Evolutionary conservation across 108 stramenopile genomes (phyloP).

Genomic region (Skeletonema costatum): DNA sequence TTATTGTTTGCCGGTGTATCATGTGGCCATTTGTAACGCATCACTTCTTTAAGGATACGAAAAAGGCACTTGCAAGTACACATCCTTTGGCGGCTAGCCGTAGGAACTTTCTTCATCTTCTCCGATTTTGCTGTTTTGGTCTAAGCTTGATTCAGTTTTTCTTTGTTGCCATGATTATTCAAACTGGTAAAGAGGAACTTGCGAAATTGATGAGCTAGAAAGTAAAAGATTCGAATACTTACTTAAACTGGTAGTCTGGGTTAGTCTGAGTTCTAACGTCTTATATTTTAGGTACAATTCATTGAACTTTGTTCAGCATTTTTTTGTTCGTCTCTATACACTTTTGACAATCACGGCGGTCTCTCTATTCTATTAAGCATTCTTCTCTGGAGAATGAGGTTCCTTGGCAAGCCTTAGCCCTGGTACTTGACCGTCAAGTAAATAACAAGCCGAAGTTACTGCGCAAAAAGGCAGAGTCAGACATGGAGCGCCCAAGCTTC

Average conservation of each 20-base stretch:
- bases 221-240: not conserved
- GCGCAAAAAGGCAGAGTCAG: constrained; percentile 84
- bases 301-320: not conserved
- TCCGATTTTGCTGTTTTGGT: constrained; percentile 51
- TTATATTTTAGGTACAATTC: no score
- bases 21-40: constrained; percentile 77
- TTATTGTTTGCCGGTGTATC: constrained; percentile 75
- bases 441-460: constrained; percentile 67
- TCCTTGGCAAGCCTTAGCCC: constrained; percentile 55
- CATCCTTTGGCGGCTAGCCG: constrained; percentile 50
- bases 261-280: no score
- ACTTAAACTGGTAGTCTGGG: no score
- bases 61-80: constrained; percentile 46
- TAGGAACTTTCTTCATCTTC: constrained; percentile 48
- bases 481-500: constrained; percentile 59
- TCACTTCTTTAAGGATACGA: constrained; percentile 66
- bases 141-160: constrained; percentile 71
- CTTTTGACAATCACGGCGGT: not conserved
- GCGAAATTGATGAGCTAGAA: constrained; percentile 29
- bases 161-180: constrained; percentile 76
- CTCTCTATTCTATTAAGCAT: constrained; percentile 12
- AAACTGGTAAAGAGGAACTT: constrained; percentile 68
- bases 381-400: constrained; percentile 83
- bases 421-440: constrained; percentile 59
- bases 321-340: not conserved